Evolutionary conservation across 2,329 filamentous ascomycete genomes (phyloP), one percentile per base, ranked within the genome.

Genomic region (Sclerotinia trifoliorum): DNA sequence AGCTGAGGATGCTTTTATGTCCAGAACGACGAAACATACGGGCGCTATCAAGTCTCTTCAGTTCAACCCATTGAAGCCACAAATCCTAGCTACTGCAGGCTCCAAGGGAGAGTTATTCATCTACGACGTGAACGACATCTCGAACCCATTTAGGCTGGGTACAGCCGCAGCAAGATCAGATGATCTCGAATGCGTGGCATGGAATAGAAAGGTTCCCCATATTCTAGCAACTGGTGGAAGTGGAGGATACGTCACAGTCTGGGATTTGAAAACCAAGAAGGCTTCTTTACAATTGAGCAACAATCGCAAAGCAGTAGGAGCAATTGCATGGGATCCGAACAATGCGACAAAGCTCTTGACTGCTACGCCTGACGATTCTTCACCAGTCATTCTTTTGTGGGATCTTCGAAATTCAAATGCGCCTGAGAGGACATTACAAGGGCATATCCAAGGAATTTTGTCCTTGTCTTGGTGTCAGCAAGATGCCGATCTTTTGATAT

Each of bases 211-310:
- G 82, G 94, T 98, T 54, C 88, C 94, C 19, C 94, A 99, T 78
- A 99, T 99, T 78, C 82, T 99, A 74, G 95, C 94, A 24, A 98
- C 94, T 13, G 95, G 95, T 73, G 94, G 94, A 77, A 91, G 88
- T 71, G 94, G 93, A 62, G 95, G 95, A 5, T 96, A 98, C 76
- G 94, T 98, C 48, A 98, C 95, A 2, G 94, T 99, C 24, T 99
- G 95, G 95, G 95, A 99, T 81, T 85, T 98, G 72, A 97, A 97
- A 83, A 93, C 92, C 17, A 98, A 97, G 86, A 97, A 97, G 82
- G 93, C 97, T 74, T 97, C 94, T 67, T 83, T 99, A 80, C 97
- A 94, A 48, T 84, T 99, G 72, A 99, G 97, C 83, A 91, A 92
- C 77, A 95, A 92, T 77, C 88, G 95, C 71, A 99, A 97, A 81